phyloP scores from a whole-genome alignment of 2,329 filamentous ascomycete genomes.

The Sclerotinia trifoliorum region DNA sequence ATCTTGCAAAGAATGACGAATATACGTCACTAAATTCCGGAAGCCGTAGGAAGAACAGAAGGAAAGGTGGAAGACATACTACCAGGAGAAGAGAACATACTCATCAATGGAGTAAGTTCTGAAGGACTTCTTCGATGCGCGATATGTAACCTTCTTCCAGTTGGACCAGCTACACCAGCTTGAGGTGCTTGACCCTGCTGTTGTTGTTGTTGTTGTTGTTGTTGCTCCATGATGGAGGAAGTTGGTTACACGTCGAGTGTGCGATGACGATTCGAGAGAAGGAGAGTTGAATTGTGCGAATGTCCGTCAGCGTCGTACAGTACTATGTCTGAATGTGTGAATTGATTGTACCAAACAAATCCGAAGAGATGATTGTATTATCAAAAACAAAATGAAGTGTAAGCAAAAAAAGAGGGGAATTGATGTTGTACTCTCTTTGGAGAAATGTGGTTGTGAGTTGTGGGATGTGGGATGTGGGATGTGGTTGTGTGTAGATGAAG shows the following conservation, averaged over 20 bases:
- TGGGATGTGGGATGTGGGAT: not conserved
- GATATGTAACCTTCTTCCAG: conserved; percentile 91
- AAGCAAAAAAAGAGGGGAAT: conserved; percentile 37
- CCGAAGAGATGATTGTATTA: conserved; percentile 3
- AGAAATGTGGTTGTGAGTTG: not conserved
- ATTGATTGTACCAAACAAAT: conserved; percentile 7
- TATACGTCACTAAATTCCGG: conserved; percentile 24
- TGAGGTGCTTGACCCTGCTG: conserved; percentile 37
- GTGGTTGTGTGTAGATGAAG: not conserved
- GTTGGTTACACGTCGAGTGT: conserved; percentile 48
- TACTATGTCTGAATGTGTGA: not conserved
- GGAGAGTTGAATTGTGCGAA: not conserved
- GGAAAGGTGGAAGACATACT: conserved; percentile 51
- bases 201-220: conserved; percentile 42
- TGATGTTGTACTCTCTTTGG: conserved; percentile 19
- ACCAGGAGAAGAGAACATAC: conserved; percentile 66
- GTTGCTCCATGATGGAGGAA: conserved; percentile 46
- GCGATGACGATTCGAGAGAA: conserved; percentile 31
- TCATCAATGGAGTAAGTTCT: conserved; percentile 95
- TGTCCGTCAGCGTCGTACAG: not conserved
- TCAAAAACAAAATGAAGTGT: conserved; percentile 19
- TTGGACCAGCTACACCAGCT: conserved; percentile 66
- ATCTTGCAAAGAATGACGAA: conserved; percentile 33
- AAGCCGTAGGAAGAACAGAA: conserved; percentile 9
- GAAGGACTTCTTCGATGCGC: conserved; percentile 96